These are phyloP conservation scores for Malania oleifera DNA, from an alignment of 164 flowering plant genomes.

Conservation along the genomic window DNA sequence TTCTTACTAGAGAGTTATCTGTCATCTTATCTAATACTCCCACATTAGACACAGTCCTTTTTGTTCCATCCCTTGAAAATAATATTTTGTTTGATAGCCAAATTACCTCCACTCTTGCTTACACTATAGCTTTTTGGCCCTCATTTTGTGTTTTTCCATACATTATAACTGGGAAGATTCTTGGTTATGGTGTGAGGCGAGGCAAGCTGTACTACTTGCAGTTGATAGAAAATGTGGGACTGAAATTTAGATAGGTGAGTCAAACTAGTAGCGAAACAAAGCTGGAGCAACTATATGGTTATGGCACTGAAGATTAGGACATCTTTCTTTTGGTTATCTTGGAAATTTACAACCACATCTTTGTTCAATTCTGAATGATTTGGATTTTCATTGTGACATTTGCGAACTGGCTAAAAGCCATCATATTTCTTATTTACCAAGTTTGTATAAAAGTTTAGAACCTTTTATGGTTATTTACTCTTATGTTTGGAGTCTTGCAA, in stretches of 20 bases:
- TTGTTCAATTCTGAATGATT: not conserved
- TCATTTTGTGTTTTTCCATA: not conserved
- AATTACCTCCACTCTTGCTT: too few species aligned
- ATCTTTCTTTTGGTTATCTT: slow-evolving; percentile 1
- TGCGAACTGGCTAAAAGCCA: too few species aligned
- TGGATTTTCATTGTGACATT: too few species aligned
- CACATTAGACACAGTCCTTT: too few species aligned
- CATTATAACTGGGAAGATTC: not conserved
- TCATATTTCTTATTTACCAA: too few species aligned
- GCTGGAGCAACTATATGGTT: not conserved
- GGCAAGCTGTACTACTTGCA: slow-evolving; percentile 2
- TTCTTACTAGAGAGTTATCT: not conserved
- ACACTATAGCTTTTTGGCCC: too few species aligned
- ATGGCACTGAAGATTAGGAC: not conserved
- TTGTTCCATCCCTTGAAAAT: too few species aligned
- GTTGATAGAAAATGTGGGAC: not conserved
- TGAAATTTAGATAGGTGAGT: not conserved
- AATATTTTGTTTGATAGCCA: too few species aligned
- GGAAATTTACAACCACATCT: not conserved
- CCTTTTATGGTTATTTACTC: too few species aligned
- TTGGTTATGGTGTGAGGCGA: not conserved
- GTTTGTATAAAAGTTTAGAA: too few species aligned
- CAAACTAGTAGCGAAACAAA: not conserved
- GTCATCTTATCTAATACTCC: not conserved
- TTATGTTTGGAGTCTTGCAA: too few species aligned